These are phyloP conservation scores for Ascoidea tarda DNA, from an alignment of 805 yeast species.

Conservation along the genomic window DNA sequence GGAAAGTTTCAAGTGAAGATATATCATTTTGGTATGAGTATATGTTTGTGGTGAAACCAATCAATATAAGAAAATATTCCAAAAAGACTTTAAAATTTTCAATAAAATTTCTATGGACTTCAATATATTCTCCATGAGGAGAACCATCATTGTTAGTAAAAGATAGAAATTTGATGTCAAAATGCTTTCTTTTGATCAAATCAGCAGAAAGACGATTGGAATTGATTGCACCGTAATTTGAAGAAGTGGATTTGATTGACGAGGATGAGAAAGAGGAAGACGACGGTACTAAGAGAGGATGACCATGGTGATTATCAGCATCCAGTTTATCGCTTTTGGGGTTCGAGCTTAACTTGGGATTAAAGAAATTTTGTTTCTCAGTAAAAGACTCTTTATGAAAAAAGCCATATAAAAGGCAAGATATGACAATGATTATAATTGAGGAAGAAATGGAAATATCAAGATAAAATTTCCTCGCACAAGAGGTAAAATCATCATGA, in stretches of 20 bases:
- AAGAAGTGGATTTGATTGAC: not conserved
- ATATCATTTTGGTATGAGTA: constrained; percentile 9
- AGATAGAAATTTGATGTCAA: constrained; percentile 42
- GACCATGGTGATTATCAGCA: not conserved
- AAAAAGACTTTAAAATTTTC: constrained; percentile 41
- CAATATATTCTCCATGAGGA: constrained; percentile 38
- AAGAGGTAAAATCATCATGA: too few relatives aligned
- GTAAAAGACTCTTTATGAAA: not conserved
- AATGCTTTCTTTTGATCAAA: constrained; percentile 39
- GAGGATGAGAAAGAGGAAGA: not conserved
- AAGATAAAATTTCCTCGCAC: too few relatives aligned
- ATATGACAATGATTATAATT: too few relatives aligned
- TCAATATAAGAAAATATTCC: constrained; percentile 31
- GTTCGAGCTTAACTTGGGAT: not conserved
- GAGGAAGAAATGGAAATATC: too few relatives aligned
- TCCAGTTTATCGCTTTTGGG: not conserved
- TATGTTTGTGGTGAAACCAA: constrained; percentile 20
- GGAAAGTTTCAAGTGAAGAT: constrained; percentile 12
- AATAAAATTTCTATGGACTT: constrained; percentile 30
- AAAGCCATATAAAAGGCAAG: too few relatives aligned
- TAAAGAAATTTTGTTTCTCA: not conserved
- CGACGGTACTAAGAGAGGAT: not conserved
- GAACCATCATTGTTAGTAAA: constrained; percentile 45
- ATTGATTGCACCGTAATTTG: not conserved
- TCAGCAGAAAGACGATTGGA: not conserved